Evolutionary conservation across 495 filamentous ascomycete species (phyloP).

Genomic region (Saxispiralis lemnorum): DNA sequence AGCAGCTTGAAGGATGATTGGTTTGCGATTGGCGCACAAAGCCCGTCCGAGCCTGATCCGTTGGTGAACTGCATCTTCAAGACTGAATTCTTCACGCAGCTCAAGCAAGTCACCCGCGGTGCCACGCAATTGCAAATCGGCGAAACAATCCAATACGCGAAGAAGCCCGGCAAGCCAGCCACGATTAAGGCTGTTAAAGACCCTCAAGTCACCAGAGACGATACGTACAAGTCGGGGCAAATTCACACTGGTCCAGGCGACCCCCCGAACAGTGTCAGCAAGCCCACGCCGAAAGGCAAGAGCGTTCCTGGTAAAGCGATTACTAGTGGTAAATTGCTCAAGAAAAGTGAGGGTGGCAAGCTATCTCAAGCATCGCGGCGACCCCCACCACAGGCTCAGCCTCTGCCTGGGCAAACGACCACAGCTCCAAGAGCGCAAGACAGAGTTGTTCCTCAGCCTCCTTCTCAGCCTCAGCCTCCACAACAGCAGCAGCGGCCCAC

Average conservation of each 20-base stretch:
- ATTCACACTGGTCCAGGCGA: slow-evolving; percentile 79
- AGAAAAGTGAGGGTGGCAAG: slow-evolving; percentile 67
- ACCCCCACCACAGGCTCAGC: slow-evolving; percentile 22
- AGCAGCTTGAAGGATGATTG: slow-evolving; percentile 82
- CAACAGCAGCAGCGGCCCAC: slow-evolving; percentile 1
- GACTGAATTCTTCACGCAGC: slow-evolving; percentile 89
- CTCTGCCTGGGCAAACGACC: slow-evolving; percentile 11
- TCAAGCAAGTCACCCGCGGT: slow-evolving; percentile 56
- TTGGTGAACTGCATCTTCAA: slow-evolving; percentile 86
- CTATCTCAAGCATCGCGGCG: slow-evolving; percentile 27
- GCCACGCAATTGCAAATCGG: slow-evolving; percentile 66
- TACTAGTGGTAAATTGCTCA: slow-evolving; percentile 73
- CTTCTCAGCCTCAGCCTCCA: slow-evolving; percentile 14
- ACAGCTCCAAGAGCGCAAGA: slow-evolving; percentile 14
- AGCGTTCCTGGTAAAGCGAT: slow-evolving; percentile 75
- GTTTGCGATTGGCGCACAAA: slow-evolving; percentile 82
- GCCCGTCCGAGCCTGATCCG: slow-evolving; percentile 76
- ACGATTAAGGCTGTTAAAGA: slow-evolving; percentile 81
- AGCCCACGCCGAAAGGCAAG: slow-evolving; percentile 69
- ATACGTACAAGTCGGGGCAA: slow-evolving; percentile 82
- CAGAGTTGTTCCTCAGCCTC: slow-evolving; percentile 20
- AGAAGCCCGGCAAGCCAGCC: slow-evolving; percentile 89
- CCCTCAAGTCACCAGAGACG: slow-evolving; percentile 45
- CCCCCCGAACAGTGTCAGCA: slow-evolving; percentile 63
- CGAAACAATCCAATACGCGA: slow-evolving; percentile 81